Evolutionary conservation across 495 filamentous ascomycete genomes (phyloP).

Genomic region (Emericellopsis terricola): DNA sequence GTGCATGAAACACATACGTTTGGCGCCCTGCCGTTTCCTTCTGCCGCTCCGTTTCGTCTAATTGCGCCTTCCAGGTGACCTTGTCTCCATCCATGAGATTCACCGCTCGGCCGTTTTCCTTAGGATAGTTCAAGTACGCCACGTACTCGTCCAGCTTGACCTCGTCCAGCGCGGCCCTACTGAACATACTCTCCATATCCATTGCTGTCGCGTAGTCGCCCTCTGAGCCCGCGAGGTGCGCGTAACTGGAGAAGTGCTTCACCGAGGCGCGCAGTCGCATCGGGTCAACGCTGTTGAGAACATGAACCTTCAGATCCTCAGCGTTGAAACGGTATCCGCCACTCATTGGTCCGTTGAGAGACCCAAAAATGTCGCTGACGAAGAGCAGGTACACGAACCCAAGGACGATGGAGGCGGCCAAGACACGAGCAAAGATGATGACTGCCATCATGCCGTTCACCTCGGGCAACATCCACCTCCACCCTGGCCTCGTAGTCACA

Average conservation of each 20-base stretch:
- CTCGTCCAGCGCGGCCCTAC: conserved; percentile 48
- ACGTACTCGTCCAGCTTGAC: conserved; percentile 58
- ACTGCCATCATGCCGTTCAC: conserved; percentile 17
- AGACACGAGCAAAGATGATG: conserved; percentile 48
- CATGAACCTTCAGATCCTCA: conserved; percentile 47
- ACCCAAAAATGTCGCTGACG: conserved; percentile 59
- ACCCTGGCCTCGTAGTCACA: not conserved
- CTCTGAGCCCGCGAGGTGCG: conserved; percentile 81
- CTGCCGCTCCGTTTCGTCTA: conserved; percentile 56
- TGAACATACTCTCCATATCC: conserved; percentile 62
- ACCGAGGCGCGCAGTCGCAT: conserved; percentile 51
- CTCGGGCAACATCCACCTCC: conserved; percentile 10
- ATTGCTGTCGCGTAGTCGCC: conserved; percentile 69
- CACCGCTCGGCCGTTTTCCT: conserved; percentile 53
- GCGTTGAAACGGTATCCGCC: conserved; percentile 36
- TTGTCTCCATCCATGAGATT: conserved; percentile 54
- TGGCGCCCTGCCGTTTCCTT: conserved; percentile 35
- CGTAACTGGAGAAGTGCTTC: conserved; percentile 52
- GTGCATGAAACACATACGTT: conserved; percentile 67
- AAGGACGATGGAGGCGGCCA: conserved; percentile 57
- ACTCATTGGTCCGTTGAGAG: conserved; percentile 29
- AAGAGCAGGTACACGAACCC: conserved; percentile 68
- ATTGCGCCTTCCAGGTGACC: conserved; percentile 56
- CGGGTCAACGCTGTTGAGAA: conserved; percentile 48
- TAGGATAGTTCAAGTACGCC: conserved; percentile 89